Conservation (phyloP, 305 asterid species). For the Ajuga reptans region DNA sequence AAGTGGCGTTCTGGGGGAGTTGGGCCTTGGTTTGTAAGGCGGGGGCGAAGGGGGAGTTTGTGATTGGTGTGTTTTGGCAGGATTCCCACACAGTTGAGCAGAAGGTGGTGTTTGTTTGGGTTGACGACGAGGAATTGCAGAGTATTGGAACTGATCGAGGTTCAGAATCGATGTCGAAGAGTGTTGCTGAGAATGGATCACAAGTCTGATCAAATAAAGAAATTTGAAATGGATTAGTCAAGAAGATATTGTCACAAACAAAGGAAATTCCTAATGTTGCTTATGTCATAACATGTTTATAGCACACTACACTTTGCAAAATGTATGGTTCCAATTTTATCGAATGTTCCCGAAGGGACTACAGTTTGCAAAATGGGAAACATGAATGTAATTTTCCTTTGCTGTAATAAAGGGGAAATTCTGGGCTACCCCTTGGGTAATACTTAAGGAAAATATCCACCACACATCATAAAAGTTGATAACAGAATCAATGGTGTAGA, state of each 20-base stretch:
- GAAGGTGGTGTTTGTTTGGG: slow-evolving; percentile 34
- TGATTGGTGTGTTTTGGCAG: slow-evolving; percentile 46
- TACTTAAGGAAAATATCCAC: too few species aligned
- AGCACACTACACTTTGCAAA: not conserved
- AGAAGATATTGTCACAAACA: not conserved
- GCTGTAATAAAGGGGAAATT: too few species aligned
- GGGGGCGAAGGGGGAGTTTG: slow-evolving; percentile 79
- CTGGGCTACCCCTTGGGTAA: too few species aligned
- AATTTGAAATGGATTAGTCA: not conserved
- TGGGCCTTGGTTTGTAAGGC: slow-evolving; percentile 50
- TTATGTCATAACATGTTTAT: not conserved
- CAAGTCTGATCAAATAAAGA: slow-evolving; percentile 44
- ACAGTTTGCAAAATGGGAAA: not conserved
- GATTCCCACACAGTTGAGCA: slow-evolving; percentile 74
- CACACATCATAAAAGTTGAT: too few species aligned
- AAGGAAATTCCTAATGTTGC: not conserved
- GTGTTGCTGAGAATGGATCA: slow-evolving; percentile 76
- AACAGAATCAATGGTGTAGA: too few species aligned
- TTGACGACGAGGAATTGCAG: slow-evolving; percentile 57
- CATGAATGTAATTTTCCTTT: not conserved
- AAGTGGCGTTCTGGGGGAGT: slow-evolving; percentile 38
- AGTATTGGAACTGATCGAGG: slow-evolving; percentile 58
- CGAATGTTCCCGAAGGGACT: too few species aligned
- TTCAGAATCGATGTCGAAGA: slow-evolving; percentile 41
- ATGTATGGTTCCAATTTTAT: too few species aligned